phyloP scores from a whole-genome alignment of 306 rosid genomes.

The Morella rubra region DNA sequence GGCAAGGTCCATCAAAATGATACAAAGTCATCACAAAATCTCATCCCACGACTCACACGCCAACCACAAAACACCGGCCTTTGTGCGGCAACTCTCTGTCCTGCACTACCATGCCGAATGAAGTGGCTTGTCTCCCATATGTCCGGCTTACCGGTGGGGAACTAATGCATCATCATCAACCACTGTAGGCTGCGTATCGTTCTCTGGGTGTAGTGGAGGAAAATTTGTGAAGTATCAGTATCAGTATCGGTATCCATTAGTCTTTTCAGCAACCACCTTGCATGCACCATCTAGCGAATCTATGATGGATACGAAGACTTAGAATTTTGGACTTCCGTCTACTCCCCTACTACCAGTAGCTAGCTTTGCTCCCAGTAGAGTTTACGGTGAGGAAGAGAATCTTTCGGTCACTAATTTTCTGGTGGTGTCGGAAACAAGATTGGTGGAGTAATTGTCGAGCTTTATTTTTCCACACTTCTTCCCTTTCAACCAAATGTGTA shows the following conservation, averaged over 20 bases:
- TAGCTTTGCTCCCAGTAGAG: slow-evolving; percentile 28
- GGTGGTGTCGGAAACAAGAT: neutral
- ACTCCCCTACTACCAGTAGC: slow-evolving; percentile 26
- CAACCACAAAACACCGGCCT: slow-evolving; percentile 8
- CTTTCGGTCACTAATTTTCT: slow-evolving; percentile 5
- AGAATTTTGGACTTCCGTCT: slow-evolving; percentile 29
- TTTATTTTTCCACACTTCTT: neutral
- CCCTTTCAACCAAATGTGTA: neutral
- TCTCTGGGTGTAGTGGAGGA: slow-evolving; percentile 24
- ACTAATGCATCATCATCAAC: slow-evolving; percentile 34
- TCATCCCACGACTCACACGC: neutral
- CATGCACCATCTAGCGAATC: slow-evolving; percentile 29
- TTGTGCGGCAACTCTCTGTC: slow-evolving; percentile 14
- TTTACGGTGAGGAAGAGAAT: neutral
- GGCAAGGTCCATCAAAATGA: slow-evolving; percentile 42
- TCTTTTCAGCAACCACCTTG: slow-evolving; percentile 38
- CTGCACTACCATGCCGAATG: slow-evolving; percentile 20
- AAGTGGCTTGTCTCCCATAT: slow-evolving; percentile 2
- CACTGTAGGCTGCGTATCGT: slow-evolving; percentile 13
- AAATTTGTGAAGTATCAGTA: slow-evolving; percentile 19
- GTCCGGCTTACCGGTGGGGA: slow-evolving; percentile 25
- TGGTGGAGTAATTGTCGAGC: neutral
- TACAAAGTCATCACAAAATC: slow-evolving; percentile 19
- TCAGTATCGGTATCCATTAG: slow-evolving; percentile 25
- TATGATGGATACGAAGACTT: slow-evolving; percentile 38